phyloP scores from a whole-genome alignment of 1,139 yeast species.

The Hansenula anomala region DNA sequence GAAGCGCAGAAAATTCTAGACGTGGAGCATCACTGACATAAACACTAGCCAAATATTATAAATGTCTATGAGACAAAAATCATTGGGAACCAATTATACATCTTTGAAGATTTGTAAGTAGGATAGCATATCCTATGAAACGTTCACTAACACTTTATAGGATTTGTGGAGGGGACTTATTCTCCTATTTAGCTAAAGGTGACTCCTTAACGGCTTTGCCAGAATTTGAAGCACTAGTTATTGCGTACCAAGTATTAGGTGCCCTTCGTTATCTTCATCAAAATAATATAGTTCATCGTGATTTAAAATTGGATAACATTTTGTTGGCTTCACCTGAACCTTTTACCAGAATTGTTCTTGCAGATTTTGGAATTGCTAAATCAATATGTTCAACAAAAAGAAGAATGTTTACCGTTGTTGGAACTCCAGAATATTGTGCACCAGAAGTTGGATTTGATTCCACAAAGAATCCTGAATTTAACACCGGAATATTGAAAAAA shows the following conservation, averaged over 20 bases:
- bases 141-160: constrained; percentile 6
- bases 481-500: constrained; percentile 2
- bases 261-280: constrained; percentile 52
- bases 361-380: constrained; percentile 68
- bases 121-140: background rate
- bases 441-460: constrained; percentile 53
- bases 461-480: constrained; percentile 14
- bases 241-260: constrained; percentile 49
- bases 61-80: constrained; percentile 36
- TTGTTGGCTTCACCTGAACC: constrained; percentile 47
- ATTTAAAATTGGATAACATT: constrained; percentile 52
- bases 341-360: constrained; percentile 46
- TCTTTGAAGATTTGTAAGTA: constrained; percentile 42
- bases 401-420: constrained; percentile 54
- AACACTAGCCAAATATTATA: constrained; percentile 38
- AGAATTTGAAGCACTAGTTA: constrained; percentile 49
- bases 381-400: constrained; percentile 24
- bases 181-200: constrained; percentile 50
- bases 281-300: constrained; percentile 48
- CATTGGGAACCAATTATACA: constrained; percentile 34
- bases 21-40: constrained; percentile 20
- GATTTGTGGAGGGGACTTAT: constrained; percentile 60
- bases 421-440: constrained; percentile 66
- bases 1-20: too few species aligned
- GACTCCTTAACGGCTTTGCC: constrained; percentile 36